Conservation (phyloP, 176 grass and related monocot genomes). For the Tuctoria greenei region DNA sequence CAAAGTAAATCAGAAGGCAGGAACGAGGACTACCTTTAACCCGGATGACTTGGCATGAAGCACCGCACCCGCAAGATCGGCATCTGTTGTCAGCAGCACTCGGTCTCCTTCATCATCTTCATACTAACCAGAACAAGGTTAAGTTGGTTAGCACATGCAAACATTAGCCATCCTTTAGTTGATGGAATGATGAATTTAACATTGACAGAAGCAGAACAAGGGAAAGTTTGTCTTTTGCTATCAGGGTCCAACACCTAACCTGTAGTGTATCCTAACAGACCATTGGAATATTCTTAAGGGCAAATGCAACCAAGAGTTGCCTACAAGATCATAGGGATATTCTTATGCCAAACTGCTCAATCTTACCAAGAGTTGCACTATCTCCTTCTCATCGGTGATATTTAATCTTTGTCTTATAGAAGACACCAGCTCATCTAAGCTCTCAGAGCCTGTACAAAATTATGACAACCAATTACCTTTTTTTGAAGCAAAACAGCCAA, state of each 20-base stretch:
- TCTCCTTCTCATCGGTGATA: slow-evolving; percentile 50
- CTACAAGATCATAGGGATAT: slow-evolving; percentile 1
- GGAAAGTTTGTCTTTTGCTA: slow-evolving; percentile 26
- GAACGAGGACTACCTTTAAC: slow-evolving; percentile 64
- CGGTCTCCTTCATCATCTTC: slow-evolving; percentile 94
- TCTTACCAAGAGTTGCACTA: slow-evolving; percentile 82
- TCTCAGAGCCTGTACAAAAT: slow-evolving; percentile 57
- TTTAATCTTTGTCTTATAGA: slow-evolving; percentile 63
- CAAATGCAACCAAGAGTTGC: slow-evolving; percentile 14
- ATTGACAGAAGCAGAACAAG: background rate
- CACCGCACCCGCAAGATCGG: slow-evolving; percentile 74
- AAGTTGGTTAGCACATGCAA: slow-evolving; percentile 12
- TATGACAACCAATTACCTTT: slow-evolving; percentile 25
- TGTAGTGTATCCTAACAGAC: background rate
- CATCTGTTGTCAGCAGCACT: slow-evolving; percentile 74
- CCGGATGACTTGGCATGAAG: slow-evolving; percentile 75
- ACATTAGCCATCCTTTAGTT: background rate
- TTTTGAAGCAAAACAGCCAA: too few relatives aligned
- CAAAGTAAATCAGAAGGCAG: background rate
- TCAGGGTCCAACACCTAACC: background rate
- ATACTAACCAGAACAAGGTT: slow-evolving; percentile 55
- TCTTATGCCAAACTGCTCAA: slow-evolving; percentile 23
- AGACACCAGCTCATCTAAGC: slow-evolving; percentile 63
- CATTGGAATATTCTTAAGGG: background rate
- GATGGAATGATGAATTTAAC: slow-evolving; percentile 25